A percentile compares a stretch with the other conserved stretches of the same genome.
phyloP scores from a whole-genome alignment of 345 rosid genomes.

The Moricandia arvensis region DNA sequence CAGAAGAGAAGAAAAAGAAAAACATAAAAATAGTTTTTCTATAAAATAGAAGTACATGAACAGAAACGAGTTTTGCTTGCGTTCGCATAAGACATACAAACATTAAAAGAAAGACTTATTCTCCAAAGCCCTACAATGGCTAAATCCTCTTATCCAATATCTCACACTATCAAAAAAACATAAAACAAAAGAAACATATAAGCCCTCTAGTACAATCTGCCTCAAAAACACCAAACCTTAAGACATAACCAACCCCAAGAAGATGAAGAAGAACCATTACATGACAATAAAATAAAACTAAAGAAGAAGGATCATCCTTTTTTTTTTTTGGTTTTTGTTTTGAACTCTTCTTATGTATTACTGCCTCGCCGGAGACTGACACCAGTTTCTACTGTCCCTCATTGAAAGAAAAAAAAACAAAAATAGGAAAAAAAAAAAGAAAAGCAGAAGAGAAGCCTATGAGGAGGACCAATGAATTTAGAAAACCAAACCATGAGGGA shows the following conservation, averaged over 20 bases:
- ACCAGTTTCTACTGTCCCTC: slow-evolving; percentile 50
- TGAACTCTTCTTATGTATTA: slow-evolving; percentile 51
- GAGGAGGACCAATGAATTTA: slow-evolving; percentile 35
- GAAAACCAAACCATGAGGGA: slow-evolving; percentile 43
- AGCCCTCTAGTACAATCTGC: slow-evolving; percentile 33
- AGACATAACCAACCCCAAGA: slow-evolving; percentile 16
- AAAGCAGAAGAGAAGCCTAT: slow-evolving; percentile 20
- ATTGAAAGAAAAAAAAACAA: slow-evolving; percentile 24
- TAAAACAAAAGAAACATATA: slow-evolving; percentile 29
- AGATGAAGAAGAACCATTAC: slow-evolving; percentile 31
- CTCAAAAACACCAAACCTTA: slow-evolving; percentile 41
- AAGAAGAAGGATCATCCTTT: slow-evolving; percentile 31
- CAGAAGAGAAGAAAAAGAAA: background rate
- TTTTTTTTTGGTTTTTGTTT: background rate
- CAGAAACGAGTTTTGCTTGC: slow-evolving; percentile 34
- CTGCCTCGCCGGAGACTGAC: slow-evolving; percentile 74
- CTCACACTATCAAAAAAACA: slow-evolving; percentile 34
- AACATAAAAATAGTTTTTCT: slow-evolving; percentile 24
- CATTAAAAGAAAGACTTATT: slow-evolving; percentile 32
- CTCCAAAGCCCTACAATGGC: slow-evolving; percentile 41
- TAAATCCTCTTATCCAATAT: slow-evolving; percentile 30
- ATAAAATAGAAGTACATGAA: slow-evolving; percentile 38
- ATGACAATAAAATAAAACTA: slow-evolving; percentile 28
- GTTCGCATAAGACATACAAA: slow-evolving; percentile 45
- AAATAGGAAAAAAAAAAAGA: background rate